A percentile compares a stretch with the other conserved stretches of the same genome.
These are phyloP conservation scores for Triangularia verruculosa DNA, from an alignment of 2,329 filamentous ascomycete genomes.

Conservation along the genomic window DNA sequence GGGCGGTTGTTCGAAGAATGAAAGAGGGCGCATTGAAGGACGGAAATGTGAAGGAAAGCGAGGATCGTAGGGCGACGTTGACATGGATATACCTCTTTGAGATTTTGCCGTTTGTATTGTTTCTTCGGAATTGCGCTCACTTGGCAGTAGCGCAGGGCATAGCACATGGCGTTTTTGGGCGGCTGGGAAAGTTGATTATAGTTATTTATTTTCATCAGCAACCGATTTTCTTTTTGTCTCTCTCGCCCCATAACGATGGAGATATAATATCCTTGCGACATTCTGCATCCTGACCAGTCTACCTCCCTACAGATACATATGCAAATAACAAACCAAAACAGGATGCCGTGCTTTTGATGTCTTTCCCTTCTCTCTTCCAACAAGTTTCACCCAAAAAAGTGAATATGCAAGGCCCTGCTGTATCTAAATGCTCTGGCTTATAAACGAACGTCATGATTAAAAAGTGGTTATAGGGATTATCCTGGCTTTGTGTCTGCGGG, in stretches of 20 bases:
- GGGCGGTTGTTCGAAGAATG: not conserved
- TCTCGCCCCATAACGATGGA: not conserved
- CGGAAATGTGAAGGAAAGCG: not conserved
- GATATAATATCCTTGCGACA: not conserved
- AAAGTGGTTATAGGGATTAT: not conserved
- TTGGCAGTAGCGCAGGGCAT: not conserved
- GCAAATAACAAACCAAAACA: not conserved
- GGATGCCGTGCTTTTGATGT: not conserved
- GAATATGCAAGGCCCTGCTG: not conserved
- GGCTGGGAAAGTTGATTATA: not conserved
- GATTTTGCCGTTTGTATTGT: not conserved
- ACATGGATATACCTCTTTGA: not conserved
- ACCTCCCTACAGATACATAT: not conserved
- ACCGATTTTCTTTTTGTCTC: not conserved
- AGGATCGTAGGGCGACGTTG: not conserved
- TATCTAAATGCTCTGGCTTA: not conserved
- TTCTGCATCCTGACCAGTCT: not conserved
- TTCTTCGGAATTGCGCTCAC: not conserved
- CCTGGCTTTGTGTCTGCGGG: not conserved
- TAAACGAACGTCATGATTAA: not conserved
- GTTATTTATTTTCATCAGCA: not conserved
- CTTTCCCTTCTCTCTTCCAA: not conserved
- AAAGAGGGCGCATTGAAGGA: not conserved
- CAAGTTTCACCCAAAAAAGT: not conserved
- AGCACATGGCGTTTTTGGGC: not conserved